Evolutionary conservation across 2,329 filamentous ascomycete genomes (phyloP).

Genomic region (Paraphaeosphaeria sporulosa): DNA sequence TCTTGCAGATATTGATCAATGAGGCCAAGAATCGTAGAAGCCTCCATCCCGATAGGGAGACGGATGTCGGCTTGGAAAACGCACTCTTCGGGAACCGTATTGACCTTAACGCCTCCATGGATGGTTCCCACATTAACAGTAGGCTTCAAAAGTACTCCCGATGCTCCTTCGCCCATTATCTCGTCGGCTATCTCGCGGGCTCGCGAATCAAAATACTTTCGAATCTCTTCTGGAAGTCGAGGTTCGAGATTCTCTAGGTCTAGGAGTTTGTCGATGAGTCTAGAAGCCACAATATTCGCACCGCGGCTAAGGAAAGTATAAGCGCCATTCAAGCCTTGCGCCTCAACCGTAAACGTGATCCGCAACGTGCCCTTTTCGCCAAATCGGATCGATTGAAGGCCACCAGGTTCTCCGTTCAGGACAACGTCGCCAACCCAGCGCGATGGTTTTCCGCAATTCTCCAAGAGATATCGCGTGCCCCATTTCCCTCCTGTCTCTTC

Average conservation of each 20-base stretch:
- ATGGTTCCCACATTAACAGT: conserved; percentile 49
- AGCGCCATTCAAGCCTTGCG: conserved; percentile 50
- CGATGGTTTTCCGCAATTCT: conserved; percentile 38
- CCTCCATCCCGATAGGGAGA: conserved; percentile 49
- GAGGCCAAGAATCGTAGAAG: conserved; percentile 33
- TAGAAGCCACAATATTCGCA: conserved; percentile 47
- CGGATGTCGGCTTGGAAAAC: conserved; percentile 52
- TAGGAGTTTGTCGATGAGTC: conserved; percentile 41
- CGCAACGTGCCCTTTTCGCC: conserved; percentile 54
- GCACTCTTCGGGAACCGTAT: conserved; percentile 52
- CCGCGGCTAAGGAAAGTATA: conserved; percentile 51
- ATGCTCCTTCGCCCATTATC: conserved; percentile 49
- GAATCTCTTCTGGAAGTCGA: conserved; percentile 35
- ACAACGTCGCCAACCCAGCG: conserved; percentile 51
- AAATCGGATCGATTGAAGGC: conserved; percentile 51
- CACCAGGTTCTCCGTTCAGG: conserved; percentile 51
- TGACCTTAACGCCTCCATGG: conserved; percentile 53
- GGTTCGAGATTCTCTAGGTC: conserved; percentile 37
- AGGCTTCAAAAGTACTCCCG: conserved; percentile 41
- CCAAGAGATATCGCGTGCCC: conserved; percentile 48
- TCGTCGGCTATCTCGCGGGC: conserved; percentile 44
- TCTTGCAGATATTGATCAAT: conserved; percentile 37
- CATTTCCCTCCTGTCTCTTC: conserved; percentile 52
- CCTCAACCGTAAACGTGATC: conserved; percentile 46
- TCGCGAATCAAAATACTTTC: conserved; percentile 39